These are phyloP conservation scores for Cyclotella distinguenda DNA, from an alignment of 108 stramenopile species.

Conservation along the genomic window DNA sequence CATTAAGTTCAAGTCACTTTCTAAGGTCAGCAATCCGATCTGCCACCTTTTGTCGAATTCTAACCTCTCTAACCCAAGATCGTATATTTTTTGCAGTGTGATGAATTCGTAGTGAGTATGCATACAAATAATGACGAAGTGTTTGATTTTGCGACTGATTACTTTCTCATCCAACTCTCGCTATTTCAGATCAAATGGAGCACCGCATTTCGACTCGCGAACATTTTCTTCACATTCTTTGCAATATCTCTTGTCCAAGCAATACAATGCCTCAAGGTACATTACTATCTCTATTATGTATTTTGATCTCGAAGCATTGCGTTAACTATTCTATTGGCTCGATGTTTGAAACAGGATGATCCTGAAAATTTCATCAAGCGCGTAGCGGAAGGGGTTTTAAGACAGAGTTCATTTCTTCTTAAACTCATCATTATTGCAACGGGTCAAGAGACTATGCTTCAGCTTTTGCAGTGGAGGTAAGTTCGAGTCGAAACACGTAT, in stretches of 20 bases:
- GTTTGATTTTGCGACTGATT: background rate
- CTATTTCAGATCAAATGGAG: conserved; percentile 24
- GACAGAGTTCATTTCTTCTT: conserved; percentile 35
- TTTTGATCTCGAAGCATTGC: background rate
- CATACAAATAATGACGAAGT: background rate
- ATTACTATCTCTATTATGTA: background rate
- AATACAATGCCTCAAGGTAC: conserved; percentile 24
- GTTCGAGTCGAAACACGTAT: background rate
- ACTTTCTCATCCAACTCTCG: background rate
- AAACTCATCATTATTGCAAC: conserved; percentile 42
- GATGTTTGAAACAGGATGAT: conserved; percentile 5
- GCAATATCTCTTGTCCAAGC: conserved; percentile 19
- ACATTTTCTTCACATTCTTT: conserved; percentile 38
- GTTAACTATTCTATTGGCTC: background rate
- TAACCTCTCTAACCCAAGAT: too few relatives aligned
- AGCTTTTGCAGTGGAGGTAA: conserved; percentile 44
- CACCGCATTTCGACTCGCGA: conserved; percentile 32
- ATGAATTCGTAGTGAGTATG: conserved; percentile 35
- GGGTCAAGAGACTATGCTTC: conserved; percentile 47
- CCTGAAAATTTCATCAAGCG: conserved; percentile 24
- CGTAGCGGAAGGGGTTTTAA: conserved; percentile 16
- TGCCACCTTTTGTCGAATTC: background rate
- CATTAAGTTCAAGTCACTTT: conserved; percentile 56
- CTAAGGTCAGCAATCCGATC: conserved; percentile 24
- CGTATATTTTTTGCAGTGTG: conserved; percentile 29